Evolutionary conservation across 2,329 filamentous ascomycete genomes (phyloP).

Genomic region (Emergomyces pasteurianus): DNA sequence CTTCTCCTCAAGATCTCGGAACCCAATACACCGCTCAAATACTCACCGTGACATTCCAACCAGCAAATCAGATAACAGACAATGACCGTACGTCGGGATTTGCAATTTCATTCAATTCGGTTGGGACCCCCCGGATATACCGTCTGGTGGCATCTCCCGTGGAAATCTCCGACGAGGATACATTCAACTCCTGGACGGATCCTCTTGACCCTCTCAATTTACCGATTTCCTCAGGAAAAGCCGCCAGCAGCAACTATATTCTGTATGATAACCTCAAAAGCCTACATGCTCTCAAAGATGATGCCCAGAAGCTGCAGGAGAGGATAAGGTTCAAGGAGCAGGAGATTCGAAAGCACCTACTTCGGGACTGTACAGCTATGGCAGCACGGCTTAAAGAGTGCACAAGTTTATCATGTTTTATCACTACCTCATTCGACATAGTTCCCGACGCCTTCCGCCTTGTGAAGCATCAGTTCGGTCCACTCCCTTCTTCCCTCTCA

Average conservation of each 20-base stretch:
- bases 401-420: slow-evolving; percentile 18
- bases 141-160: slow-evolving; percentile 17
- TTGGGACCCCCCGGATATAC: slow-evolving; percentile 16
- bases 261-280: slow-evolving; percentile 17
- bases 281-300: slow-evolving; percentile 17
- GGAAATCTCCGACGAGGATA: slow-evolving; percentile 10
- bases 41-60: slow-evolving; percentile 18
- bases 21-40: slow-evolving; percentile 16
- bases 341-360: slow-evolving; percentile 18
- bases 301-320: slow-evolving; percentile 16
- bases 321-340: slow-evolving; percentile 17
- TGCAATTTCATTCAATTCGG: slow-evolving; percentile 21
- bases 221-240: slow-evolving; percentile 1
- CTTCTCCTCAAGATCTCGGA: slow-evolving; percentile 10
- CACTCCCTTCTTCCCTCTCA: slow-evolving; percentile 13
- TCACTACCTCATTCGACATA: slow-evolving; percentile 18
- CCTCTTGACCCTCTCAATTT: slow-evolving; percentile 6
- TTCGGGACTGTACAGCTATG: slow-evolving; percentile 18
- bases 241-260: not conserved
- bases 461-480: slow-evolving; percentile 18
- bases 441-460: slow-evolving; percentile 18
- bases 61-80: slow-evolving; percentile 9
- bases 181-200: slow-evolving; percentile 15
- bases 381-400: slow-evolving; percentile 15
- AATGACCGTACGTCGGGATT: slow-evolving; percentile 21